Percentiles rank a stretch among this genome's conserved stretches.
These are phyloP conservation scores for Vigna nakashimae DNA, from an alignment of 306 rosid genomes.

Conservation along the genomic window DNA sequence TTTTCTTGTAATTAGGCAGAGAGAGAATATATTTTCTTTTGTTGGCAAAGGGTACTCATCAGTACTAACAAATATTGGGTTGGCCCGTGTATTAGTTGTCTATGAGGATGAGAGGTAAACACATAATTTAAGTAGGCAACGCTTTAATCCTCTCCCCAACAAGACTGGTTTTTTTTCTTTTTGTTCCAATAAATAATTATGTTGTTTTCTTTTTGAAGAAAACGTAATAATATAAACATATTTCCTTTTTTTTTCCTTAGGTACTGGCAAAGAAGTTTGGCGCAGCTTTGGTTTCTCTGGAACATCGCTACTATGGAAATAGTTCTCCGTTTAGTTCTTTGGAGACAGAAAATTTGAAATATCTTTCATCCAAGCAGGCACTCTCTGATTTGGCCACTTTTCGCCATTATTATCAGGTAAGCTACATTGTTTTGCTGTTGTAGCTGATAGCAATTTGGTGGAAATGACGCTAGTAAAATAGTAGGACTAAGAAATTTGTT, in stretches of 20 bases:
- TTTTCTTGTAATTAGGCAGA: too few relatives aligned
- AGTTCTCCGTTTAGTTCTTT: conserved; percentile 80
- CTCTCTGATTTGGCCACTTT: conserved; percentile 91
- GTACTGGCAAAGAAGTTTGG: conserved; percentile 94
- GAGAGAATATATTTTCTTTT: background rate
- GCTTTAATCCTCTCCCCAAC: background rate
- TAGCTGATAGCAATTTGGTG: background rate
- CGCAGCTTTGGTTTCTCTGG: conserved; percentile 91
- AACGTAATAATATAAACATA: conserved; percentile 13
- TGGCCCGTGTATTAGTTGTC: background rate
- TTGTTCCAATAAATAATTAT: background rate
- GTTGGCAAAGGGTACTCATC: conserved; percentile 11
- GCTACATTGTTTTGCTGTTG: conserved; percentile 14
- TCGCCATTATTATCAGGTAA: conserved; percentile 86
- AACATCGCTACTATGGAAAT: conserved; percentile 96
- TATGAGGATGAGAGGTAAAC: background rate
- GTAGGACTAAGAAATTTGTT: background rate
- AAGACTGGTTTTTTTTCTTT: background rate
- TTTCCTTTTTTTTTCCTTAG: conserved; percentile 46
- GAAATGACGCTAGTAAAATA: conserved; percentile 4
- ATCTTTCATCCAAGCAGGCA: conserved; percentile 95
- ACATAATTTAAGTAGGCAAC: background rate
- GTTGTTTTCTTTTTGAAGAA: conserved; percentile 5
- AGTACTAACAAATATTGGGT: background rate
- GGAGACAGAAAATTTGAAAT: conserved; percentile 77